phyloP scores from a whole-genome alignment of 768 basidiomycete species.

The Suillus subluteus region DNA sequence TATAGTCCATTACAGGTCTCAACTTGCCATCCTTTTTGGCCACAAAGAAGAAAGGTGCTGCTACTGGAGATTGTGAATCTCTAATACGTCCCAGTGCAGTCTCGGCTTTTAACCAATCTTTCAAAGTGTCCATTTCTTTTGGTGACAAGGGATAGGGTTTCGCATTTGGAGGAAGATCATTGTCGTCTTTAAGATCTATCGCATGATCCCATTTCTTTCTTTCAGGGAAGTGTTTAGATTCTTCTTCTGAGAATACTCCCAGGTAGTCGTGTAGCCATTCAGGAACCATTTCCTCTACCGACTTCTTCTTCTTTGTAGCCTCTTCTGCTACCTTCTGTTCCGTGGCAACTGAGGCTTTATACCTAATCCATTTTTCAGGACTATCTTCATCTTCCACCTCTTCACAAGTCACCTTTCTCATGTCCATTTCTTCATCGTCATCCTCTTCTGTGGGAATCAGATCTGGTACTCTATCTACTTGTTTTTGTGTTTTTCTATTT shows the following conservation, averaged over 20 bases:
- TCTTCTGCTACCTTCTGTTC: not conserved
- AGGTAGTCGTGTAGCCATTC: not conserved
- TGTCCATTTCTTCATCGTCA: not conserved
- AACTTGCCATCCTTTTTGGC: constrained; percentile 17
- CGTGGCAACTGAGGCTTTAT: not conserved
- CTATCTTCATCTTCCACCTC: not conserved
- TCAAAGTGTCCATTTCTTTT: not conserved
- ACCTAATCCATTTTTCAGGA: not conserved
- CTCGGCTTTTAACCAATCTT: constrained; percentile 17
- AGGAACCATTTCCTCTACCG: not conserved
- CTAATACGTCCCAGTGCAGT: constrained; percentile 12
- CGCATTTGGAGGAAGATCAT: not conserved
- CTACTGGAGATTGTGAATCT: constrained; percentile 18
- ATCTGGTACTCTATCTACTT: too few relatives aligned
- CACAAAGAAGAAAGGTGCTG: constrained; percentile 17
- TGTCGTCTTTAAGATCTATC: constrained; percentile 7
- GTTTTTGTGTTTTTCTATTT: too few relatives aligned
- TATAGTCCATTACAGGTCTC: constrained; percentile 22
- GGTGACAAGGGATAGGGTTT: not conserved
- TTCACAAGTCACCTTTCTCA: not conserved
- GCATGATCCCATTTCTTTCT: constrained; percentile 14
- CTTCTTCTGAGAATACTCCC: constrained; percentile 7
- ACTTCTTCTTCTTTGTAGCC: not conserved
- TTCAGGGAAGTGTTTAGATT: constrained; percentile 2
- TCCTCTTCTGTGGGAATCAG: not conserved